Base-by-base conservation (phyloP, 768 basidiomycete species). In the Russula earlei region DNA sequence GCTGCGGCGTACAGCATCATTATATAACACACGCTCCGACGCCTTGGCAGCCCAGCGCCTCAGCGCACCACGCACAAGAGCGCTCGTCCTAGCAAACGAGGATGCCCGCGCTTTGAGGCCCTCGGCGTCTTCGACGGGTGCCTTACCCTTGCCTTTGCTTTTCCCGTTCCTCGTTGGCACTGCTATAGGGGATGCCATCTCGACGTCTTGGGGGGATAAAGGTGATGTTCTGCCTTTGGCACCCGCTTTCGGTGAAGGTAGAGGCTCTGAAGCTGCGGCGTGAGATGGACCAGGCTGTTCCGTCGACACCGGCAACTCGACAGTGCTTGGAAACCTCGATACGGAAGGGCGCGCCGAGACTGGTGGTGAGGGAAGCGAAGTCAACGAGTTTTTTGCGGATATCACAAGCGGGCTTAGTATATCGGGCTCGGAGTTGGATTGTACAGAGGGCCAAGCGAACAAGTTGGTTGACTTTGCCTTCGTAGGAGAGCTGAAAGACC, bases 1-100 rank as follows among this genome's bases (percentile, higher is more conserved):
- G 54, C 83, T 81, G 43, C 79, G 78, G 54, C 68, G 69, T 56
- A 78, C 78, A 0, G 86, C 86, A 48, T 85, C 82, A 5, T 54
- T 54, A 20, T 52, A 60, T 17, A 40, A 40, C 10, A 36, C 44
- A 9, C 61, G 61, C 31, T 63, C 57, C 11, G 49, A 27, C 14
- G 54, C 31, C 31, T 62, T 49, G 22, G 49, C 41, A 0, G 22
- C 33, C 62, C 62, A 63, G 14, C 33, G 48, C 27, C 45, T 54
- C 41, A 63, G 36, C 17, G 43, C 33, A 10, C 36, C 38, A 19
- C 49, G 49, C 33, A 63, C 38, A 6, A 54, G 33, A 0, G 48
- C 36, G 12, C 54, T 51, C 27, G 42, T 59, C 34, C 47, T 34
- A 10, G 41, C 43, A 19, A 58, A 59, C 1, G 51, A 17, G 0